Base-by-base conservation (phyloP, 2,329 filamentous ascomycete genomes). In the Lasiodiplodia gonubiensis region DNA sequence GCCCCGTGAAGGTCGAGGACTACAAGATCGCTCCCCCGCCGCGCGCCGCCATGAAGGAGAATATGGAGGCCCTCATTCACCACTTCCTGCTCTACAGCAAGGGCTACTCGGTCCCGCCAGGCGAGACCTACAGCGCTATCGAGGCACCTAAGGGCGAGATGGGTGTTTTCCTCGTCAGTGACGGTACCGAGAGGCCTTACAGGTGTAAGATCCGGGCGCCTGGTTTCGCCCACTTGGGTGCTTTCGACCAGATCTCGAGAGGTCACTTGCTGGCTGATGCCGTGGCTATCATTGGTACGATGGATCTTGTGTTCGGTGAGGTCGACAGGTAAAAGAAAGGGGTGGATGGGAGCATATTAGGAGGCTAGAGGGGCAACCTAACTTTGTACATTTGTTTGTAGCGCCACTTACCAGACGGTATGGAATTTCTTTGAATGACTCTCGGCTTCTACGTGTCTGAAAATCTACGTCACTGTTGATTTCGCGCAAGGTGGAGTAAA, bases 91-190 rank as follows among this genome's bases (percentile, higher is more conserved):
- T 99, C 65, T 99, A 94, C 86, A 98, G 94, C 80, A 99, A 99
- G 88, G 95, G 95, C 68, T 99, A 99, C 82, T 88, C 93, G 53
- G 95, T 99, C 4, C 95, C 95, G 52, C 95, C 96, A 8, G 96
- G 95, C 70, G 95, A 99, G 86, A 99, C 95, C 6, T 99, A 99
- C 86, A 94, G 91, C 55, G 94, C 91, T 70, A 99, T 99, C 71
- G 95, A 99, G 86, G 95, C 96, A n/a, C 95, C 95, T 69, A 99
- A 99, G 90, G 95, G 95, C 75, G 95, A 99, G 85, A 99, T 99
- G 95, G 95, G 91, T 79, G 95, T 99, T 53, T 99, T 91, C 79
- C 84, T 99, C 63, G 95, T 99, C 76, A 97, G 92, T 78, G 95
- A 99, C 78, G 95, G 95, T 71, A 95, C 90, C 78, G 95, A 99